Conservation (phyloP, 2,329 filamentous ascomycete species). For the Claviceps fusiformis region DNA sequence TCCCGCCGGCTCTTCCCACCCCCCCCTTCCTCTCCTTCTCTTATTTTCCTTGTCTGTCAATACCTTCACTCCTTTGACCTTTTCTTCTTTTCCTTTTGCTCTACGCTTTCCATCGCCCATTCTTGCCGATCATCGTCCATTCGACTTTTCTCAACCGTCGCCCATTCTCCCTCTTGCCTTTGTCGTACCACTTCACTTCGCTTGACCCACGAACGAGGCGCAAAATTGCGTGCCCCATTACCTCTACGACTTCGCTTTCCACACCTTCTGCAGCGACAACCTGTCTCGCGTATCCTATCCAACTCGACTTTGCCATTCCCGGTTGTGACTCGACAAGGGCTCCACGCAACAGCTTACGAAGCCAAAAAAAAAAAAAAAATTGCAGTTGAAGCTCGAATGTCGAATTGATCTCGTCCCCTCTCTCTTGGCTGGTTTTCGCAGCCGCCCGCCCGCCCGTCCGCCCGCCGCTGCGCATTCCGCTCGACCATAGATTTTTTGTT, state of each 20-base stretch:
- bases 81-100: background rate
- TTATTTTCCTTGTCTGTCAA: conserved; percentile 2
- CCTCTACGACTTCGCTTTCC: background rate
- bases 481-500: background rate
- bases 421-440: background rate
- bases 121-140: background rate
- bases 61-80: conserved; percentile 1
- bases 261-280: background rate
- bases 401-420: background rate
- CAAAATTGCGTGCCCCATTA: background rate
- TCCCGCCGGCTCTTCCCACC: background rate
- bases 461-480: background rate
- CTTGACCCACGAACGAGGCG: background rate
- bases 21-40: background rate
- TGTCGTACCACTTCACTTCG: background rate
- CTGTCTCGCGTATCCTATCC: background rate
- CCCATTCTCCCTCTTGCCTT: background rate
- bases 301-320: background rate
- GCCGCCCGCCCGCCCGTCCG: background rate
- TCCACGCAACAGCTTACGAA: background rate
- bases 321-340: background rate
- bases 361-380: background rate
- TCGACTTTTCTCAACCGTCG: background rate
- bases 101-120: background rate
- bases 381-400: background rate